A percentile compares a stretch with the other conserved stretches of the same genome.
phyloP scores from a whole-genome alignment of 176 grass and related monocot genomes.

The Aegilops sharonensis region DNA sequence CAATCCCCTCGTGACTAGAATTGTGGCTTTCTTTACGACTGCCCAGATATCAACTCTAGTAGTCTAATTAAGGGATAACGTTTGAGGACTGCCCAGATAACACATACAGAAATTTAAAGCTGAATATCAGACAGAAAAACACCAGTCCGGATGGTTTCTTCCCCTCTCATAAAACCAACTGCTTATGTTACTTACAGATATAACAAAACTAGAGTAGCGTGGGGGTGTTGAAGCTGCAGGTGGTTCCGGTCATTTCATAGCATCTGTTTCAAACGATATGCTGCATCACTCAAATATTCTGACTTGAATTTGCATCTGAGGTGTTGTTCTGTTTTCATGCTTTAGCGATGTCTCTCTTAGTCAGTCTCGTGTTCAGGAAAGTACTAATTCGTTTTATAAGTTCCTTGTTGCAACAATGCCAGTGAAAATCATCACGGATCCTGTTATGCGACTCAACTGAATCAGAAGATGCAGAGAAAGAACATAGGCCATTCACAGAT shows the following conservation, averaged over 20 bases:
- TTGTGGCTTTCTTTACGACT: too few relatives aligned
- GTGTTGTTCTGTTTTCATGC: background rate
- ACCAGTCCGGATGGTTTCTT: background rate
- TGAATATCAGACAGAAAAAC: too few relatives aligned
- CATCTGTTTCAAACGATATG: background rate
- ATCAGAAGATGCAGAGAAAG: background rate
- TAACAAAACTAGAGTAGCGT: background rate
- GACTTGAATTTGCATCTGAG: background rate
- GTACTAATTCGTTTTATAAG: background rate
- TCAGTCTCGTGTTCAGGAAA: background rate
- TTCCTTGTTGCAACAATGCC: background rate
- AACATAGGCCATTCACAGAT: background rate
- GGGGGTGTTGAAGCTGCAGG: background rate
- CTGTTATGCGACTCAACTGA: background rate
- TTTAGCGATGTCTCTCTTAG: background rate
- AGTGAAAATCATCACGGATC: background rate
- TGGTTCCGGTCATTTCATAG: background rate
- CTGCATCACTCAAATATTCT: background rate
- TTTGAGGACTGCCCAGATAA: too few relatives aligned
- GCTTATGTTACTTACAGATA: background rate
- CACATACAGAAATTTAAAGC: too few relatives aligned
- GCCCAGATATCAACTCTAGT: too few relatives aligned
- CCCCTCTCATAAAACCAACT: background rate
- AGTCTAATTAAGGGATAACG: too few relatives aligned
- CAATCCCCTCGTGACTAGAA: too few relatives aligned